These are phyloP conservation scores for Soucietia sequanensis DNA, from an alignment of 805 yeast species.

Conservation along the genomic window DNA sequence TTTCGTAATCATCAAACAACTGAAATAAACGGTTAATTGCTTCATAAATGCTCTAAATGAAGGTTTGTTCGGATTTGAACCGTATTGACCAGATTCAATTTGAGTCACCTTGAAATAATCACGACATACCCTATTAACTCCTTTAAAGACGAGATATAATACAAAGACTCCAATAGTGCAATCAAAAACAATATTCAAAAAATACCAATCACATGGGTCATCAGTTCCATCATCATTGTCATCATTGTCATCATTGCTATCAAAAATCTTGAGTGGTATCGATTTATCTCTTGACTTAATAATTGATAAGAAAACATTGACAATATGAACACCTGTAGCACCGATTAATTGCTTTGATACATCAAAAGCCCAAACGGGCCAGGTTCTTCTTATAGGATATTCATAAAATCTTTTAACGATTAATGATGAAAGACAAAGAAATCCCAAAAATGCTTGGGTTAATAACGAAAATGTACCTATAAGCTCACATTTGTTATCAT, in stretches of 20 bases:
- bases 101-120: slow-evolving; percentile 38
- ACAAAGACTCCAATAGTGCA: slow-evolving; percentile 93
- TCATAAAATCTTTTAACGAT: slow-evolving; percentile 77
- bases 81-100: slow-evolving; percentile 60
- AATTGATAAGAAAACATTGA: slow-evolving; percentile 72
- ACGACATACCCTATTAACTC: slow-evolving; percentile 45
- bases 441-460: slow-evolving; percentile 75
- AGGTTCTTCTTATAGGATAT: slow-evolving; percentile 74
- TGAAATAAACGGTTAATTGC: slow-evolving; percentile 67
- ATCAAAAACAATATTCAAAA: slow-evolving; percentile 81
- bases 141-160: slow-evolving; percentile 50
- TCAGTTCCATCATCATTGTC: slow-evolving; percentile 30
- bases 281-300: slow-evolving; percentile 36
- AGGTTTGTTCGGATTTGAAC: slow-evolving; percentile 58
- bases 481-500: slow-evolving; percentile 40
- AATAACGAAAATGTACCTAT: slow-evolving; percentile 84
- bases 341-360: slow-evolving; percentile 89
- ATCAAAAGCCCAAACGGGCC: slow-evolving; percentile 88
- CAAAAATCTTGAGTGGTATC: slow-evolving; percentile 3
- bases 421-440: slow-evolving; percentile 70
- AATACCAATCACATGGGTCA: slow-evolving; percentile 94
- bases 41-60: slow-evolving; percentile 55
- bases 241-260: slow-evolving; percentile 8
- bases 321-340: slow-evolving; percentile 76
- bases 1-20: slow-evolving; percentile 68